These are phyloP conservation scores for Clavaria fumosa DNA, from an alignment of 768 basidiomycete species.

Conservation along the genomic window DNA sequence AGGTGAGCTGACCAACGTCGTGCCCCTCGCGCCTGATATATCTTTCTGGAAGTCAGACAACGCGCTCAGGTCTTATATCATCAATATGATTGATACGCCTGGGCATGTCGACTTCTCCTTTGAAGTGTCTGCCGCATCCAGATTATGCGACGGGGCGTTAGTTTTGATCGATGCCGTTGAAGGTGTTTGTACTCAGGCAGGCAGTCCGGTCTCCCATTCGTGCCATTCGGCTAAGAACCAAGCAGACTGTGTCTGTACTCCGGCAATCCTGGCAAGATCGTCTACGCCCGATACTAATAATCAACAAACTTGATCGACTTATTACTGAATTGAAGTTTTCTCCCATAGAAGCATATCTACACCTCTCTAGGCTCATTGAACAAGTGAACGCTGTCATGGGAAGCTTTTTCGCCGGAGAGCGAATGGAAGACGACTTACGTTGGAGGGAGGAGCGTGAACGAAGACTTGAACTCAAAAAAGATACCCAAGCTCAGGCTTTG, in stretches of 20 bases:
- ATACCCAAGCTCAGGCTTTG: slow-evolving; percentile 46
- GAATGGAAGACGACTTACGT: slow-evolving; percentile 91
- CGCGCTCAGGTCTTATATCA: slow-evolving; percentile 53
- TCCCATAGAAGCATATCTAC: slow-evolving; percentile 87
- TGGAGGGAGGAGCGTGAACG: slow-evolving; percentile 90
- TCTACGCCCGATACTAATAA: slow-evolving; percentile 80
- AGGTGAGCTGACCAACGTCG: slow-evolving; percentile 37
- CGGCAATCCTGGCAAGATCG: slow-evolving; percentile 89
- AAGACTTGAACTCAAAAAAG: slow-evolving; percentile 62
- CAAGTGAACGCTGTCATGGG: slow-evolving; percentile 99
- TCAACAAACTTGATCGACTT: slow-evolving; percentile 93
- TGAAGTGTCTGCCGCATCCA: slow-evolving; percentile 89
- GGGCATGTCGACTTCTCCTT: slow-evolving; percentile 98
- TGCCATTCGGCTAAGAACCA: neutral
- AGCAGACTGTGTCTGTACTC: slow-evolving; percentile 85
- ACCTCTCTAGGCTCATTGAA: slow-evolving; percentile 84
- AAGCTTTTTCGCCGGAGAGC: slow-evolving; percentile 81
- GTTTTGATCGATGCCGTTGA: slow-evolving; percentile 95
- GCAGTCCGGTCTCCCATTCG: slow-evolving; percentile 10
- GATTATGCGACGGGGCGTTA: slow-evolving; percentile 89
- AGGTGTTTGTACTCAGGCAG: slow-evolving; percentile 93
- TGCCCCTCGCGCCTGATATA: too few species aligned
- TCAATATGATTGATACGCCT: slow-evolving; percentile 97
- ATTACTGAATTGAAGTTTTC: slow-evolving; percentile 87
- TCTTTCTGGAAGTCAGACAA: slow-evolving; percentile 35